These are phyloP conservation scores for Phycomyces blakesleeanus DNA, from an alignment of 192 early-diverging fungal species.

Conservation along the genomic window DNA sequence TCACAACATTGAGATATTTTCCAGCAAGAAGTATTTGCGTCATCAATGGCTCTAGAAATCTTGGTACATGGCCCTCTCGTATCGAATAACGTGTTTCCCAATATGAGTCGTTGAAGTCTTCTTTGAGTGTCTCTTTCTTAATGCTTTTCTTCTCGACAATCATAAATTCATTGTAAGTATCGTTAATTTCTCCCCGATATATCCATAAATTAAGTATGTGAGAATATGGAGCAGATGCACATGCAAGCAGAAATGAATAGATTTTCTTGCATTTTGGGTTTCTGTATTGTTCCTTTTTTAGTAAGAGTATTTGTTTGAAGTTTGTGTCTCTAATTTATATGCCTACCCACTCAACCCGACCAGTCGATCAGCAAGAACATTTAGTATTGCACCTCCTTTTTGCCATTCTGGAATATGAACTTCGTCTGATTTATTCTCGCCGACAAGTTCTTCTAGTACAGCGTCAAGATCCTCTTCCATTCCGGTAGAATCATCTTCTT, in stretches of 20 bases:
- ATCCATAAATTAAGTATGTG: slow-evolving; percentile 87
- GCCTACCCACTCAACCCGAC: slow-evolving; percentile 63
- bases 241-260: slow-evolving; percentile 74
- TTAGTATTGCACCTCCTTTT: slow-evolving; percentile 78
- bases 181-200: slow-evolving; percentile 81
- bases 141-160: slow-evolving; percentile 66
- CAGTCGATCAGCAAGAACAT: slow-evolving; percentile 69
- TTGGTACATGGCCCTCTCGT: slow-evolving; percentile 61
- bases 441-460: slow-evolving; percentile 38
- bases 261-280: slow-evolving; percentile 67
- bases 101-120: slow-evolving; percentile 81
- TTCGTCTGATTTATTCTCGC: slow-evolving; percentile 36
- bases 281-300: slow-evolving; percentile 3
- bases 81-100: slow-evolving; percentile 81
- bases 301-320: no score
- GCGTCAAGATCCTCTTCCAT: slow-evolving; percentile 36
- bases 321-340: slow-evolving; percentile 1
- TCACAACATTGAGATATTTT: slow-evolving; percentile 92
- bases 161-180: slow-evolving; percentile 92
- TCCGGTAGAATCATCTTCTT: slow-evolving; percentile 14
- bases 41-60: slow-evolving; percentile 71
- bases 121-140: slow-evolving; percentile 55
- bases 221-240: slow-evolving; percentile 79
- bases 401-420: slow-evolving; percentile 44
- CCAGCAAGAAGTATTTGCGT: slow-evolving; percentile 86